Base-by-base conservation (phyloP, 2,329 filamentous ascomycete species). In the Arthrobotrys sinensis region DNA sequence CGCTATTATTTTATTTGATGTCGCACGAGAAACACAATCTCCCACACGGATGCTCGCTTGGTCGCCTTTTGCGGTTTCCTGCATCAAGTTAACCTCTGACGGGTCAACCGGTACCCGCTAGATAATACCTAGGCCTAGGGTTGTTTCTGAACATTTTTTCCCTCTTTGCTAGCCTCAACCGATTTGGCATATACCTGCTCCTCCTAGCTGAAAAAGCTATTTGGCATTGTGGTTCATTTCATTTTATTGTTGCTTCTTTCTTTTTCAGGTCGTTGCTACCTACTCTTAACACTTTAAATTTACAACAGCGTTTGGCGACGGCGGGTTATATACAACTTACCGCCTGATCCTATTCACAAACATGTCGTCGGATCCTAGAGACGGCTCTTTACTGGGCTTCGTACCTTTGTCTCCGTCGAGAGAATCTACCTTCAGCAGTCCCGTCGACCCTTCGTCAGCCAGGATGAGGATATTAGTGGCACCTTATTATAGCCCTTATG, bases 391-490 rank as follows among this genome's bases (percentile, higher is more conserved):
- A 24, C 19, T 52, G 52, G 60, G 43, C 40, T 34, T 40, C 28
- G 43, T 40, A 48, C 66, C 73, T 50, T 34, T 45, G 4, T 77
- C 73, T 43, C 66, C 73, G 7, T 77, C 73, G 46, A 28, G 50
- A 60, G 73, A 77, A 77, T 77, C 73, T 60, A 71, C 73, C 5
- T 52, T 71, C 36, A 71, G 73, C 36, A 67, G 66, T 50, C 73
- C 67, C 7, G 21, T 67, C 43, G 73, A 77, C 50, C 73, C 73
- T 16, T 88, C 83, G 76, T 75, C 80, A 67, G 79, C 80, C 36
- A 80, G 80, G 43, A 81, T 82, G 63, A 77, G 80, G 36, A 81
- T 82, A 69, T 68, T 82, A 32, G 78, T 82, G 3, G 80, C 81
- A 45, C 81, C 81, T 12, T 81, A 82, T 70, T 81, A 81, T 53